Evolutionary conservation across 2,329 filamentous ascomycete species (phyloP), one percentile per base, ranked within the genome.

Genomic region (Fusarium compactum): DNA sequence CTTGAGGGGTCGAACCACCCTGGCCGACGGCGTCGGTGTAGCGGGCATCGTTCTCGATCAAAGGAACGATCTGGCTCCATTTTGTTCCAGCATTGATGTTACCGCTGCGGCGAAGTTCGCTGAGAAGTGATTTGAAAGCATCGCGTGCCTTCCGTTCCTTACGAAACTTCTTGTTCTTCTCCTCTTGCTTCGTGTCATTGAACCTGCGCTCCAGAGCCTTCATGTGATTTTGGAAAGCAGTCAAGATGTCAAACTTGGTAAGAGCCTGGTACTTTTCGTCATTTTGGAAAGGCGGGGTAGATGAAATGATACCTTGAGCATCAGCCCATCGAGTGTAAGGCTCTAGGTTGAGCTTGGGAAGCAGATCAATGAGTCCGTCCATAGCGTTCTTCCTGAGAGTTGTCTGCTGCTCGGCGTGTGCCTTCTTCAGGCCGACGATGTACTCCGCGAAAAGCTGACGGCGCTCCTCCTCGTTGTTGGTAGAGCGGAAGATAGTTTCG

Each of bases 291-390:
- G 89, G 90, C 69, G 91, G 87, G 78, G 92, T 93, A 56, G 89
- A 89, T 76, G 93, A 90, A 74, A 99, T 92, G 76, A 92, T 89
- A 71, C 89, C 88, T 79, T 97, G 93, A 48, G 94, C 96, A 76
- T 97, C 93, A 56, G 92, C 89, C 97, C 97, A 99, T 72, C 94
- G 91, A 41, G 95, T 98, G 79, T 97, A 98, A 3, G 95, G 93
- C 78, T 97, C 95, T 64, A 98, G 85, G 74, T 96, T 88, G 54
- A 99, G 86, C 73, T 89, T 90, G 51, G 92, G 91, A 44, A 99
- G 83, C 61, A 98, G 87, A 41, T 89, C 88, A 57, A 92, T 88
- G 46, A 99, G 86, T 45, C 95, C 92, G 74, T 95, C 92, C 85
- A 97, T 91, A 50, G 95, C 96, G 46, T 90, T 90, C 80, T 92